phyloP scores from a whole-genome alignment of 2,329 filamentous ascomycete genomes.

The Claviceps sp. region DNA sequence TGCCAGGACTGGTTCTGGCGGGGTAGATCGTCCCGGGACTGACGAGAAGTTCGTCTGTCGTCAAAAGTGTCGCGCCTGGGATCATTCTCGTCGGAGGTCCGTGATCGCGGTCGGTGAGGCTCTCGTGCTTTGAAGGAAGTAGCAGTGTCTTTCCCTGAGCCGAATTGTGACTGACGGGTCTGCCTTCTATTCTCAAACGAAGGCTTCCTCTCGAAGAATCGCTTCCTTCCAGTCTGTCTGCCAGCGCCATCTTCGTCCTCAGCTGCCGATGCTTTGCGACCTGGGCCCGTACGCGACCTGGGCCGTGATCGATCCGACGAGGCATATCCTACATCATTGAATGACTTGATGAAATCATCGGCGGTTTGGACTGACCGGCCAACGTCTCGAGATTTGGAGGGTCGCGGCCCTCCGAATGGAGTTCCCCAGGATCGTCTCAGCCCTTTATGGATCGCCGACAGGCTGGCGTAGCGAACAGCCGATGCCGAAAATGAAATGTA shows the following conservation, averaged over 20 bases:
- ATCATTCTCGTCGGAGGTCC: background rate
- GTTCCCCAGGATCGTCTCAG: slow-evolving; percentile 36
- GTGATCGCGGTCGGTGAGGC: slow-evolving; percentile 10
- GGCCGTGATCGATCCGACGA: slow-evolving; percentile 20
- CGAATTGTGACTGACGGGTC: slow-evolving; percentile 40
- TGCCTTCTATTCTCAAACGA: slow-evolving; percentile 41
- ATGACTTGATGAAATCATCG: slow-evolving; percentile 7
- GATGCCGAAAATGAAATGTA: background rate
- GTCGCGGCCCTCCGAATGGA: slow-evolving; percentile 13
- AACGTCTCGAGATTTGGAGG: slow-evolving; percentile 6
- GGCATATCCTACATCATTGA: slow-evolving; percentile 17
- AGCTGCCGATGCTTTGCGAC: slow-evolving; percentile 24
- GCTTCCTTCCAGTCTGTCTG: slow-evolving; percentile 32
- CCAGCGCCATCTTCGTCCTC: slow-evolving; percentile 18
- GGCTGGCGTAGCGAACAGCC: slow-evolving; percentile 19
- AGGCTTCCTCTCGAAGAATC: slow-evolving; percentile 37
- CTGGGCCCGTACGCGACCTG: slow-evolving; percentile 40
- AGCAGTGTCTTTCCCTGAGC: slow-evolving; percentile 19
- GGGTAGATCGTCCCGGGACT: background rate
- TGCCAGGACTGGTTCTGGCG: background rate
- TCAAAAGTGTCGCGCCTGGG: background rate
- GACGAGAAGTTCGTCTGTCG: background rate
- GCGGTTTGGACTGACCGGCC: slow-evolving; percentile 7
- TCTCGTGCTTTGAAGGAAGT: slow-evolving; percentile 14
- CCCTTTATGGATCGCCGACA: slow-evolving; percentile 58